Conservation (phyloP, 345 rosid species). For the Murraya paniculata region DNA sequence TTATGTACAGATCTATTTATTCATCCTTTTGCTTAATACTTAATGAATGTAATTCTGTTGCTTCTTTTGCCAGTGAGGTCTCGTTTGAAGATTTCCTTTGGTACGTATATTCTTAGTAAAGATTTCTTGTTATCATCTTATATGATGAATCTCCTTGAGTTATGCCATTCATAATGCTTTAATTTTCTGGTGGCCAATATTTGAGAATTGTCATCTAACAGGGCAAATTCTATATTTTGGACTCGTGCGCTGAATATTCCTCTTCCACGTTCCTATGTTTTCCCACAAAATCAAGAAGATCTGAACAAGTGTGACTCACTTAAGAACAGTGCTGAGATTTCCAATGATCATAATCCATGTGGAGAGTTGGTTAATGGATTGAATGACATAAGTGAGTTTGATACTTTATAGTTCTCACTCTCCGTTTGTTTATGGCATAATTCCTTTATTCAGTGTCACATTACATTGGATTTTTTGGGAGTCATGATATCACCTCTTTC, state of each 20-base stretch:
- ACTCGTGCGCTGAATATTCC: conserved; percentile 93
- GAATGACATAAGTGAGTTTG: conserved; percentile 35
- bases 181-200: conserved; percentile 10
- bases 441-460: not conserved
- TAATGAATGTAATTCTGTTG: conserved; percentile 7
- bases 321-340: conserved; percentile 15
- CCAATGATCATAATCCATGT: conserved; percentile 17
- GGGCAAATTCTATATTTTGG: conserved; percentile 98
- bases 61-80: conserved; percentile 56
- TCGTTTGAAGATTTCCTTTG: conserved; percentile 86
- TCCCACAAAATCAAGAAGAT: conserved; percentile 60
- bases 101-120: conserved; percentile 35
- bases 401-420: conserved; percentile 9
- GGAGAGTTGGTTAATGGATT: conserved; percentile 14
- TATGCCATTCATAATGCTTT: conserved; percentile 2
- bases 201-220: conserved; percentile 27
- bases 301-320: conserved; percentile 12
- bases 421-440: not conserved
- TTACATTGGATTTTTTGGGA: conserved; percentile 5
- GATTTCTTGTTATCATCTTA: not conserved
- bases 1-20: not conserved
- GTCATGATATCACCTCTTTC: conserved; percentile 8
- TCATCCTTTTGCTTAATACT: conserved; percentile 3
- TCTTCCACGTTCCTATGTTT: conserved; percentile 79
- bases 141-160: not conserved